phyloP scores from a whole-genome alignment of 2,329 filamentous ascomycete genomes.

The Diplodia corticola region DNA sequence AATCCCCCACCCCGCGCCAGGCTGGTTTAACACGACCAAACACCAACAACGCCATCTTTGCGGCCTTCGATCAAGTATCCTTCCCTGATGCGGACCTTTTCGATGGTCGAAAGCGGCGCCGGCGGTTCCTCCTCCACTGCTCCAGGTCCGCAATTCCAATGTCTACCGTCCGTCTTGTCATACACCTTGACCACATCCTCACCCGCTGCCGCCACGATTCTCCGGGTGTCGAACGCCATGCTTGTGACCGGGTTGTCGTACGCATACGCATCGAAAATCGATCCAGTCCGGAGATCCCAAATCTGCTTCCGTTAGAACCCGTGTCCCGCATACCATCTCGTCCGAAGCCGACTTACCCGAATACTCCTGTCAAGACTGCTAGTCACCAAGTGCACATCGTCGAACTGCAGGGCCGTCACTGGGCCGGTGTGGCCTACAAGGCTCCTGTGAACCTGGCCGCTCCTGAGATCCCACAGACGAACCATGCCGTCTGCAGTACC shows the following conservation, averaged over 20 bases:
- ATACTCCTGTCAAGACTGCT: conserved; percentile 91
- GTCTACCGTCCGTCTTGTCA: conserved; percentile 91
- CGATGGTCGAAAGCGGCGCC: conserved; percentile 59
- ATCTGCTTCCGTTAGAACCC: conserved; percentile 61
- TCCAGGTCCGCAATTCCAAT: conserved; percentile 95
- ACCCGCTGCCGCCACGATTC: conserved; percentile 86
- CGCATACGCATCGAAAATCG: conserved; percentile 92
- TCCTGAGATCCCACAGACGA: conserved; percentile 91
- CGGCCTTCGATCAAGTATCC: conserved; percentile 92
- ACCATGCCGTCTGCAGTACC: conserved; percentile 98
- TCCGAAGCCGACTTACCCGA: conserved; percentile 63
- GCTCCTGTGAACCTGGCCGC: conserved; percentile 94
- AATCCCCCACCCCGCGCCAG: neutral
- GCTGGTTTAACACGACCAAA: conserved; percentile 61
- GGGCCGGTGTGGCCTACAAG: conserved; percentile 94
- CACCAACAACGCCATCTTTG: conserved; percentile 81
- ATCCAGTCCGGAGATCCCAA: conserved; percentile 95
- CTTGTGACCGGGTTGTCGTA: conserved; percentile 89
- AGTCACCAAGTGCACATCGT: conserved; percentile 92
- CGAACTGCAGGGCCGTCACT: conserved; percentile 92
- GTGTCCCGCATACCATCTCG: conserved; percentile 7
- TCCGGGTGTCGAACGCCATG: conserved; percentile 94
- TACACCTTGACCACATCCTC: conserved; percentile 97
- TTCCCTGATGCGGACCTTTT: conserved; percentile 86
- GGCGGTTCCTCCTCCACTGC: conserved; percentile 65